Evolutionary conservation across 306 rosid species (phyloP), one percentile per base, ranked within the genome.

Genomic region (Cicer bijugum): DNA sequence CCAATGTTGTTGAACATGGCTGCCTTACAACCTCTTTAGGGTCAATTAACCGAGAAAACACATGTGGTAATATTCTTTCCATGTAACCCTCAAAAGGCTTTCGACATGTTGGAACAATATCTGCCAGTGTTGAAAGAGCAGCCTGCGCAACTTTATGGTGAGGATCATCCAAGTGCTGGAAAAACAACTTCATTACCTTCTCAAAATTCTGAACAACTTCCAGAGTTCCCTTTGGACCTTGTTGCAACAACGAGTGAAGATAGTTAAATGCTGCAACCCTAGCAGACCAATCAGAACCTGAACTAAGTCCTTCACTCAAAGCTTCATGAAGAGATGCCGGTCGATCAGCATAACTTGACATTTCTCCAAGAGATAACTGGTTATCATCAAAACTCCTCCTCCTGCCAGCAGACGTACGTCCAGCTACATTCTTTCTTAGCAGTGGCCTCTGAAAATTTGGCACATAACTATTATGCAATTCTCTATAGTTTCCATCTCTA

Each of bases 81-180:
- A 92, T 86, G 82, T 95, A 95, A 82, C 96, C 84, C 89, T 95
- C 99, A 75, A 95, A 95, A 68, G 93, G 97, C 83, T 87, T 95
- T 75, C 97, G 88, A 82, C 97, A 95, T 66, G 96, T 81, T 76
- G 97, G 92, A 87, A 95, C 87, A 45, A 95, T 80, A 83, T 95
- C 97, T 11, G 99, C 89, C 15, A 95, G 96, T 17, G 99, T 92
- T 75, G 96, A 89, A 75, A 95, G 99, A 74, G 99, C 99, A 71
- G 99, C 99, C 80, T 95, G 99, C 40, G 99, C 97, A 84, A 95
- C 97, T 87, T 95, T 95, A 78, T 95, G 97, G 83, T 95, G 99
- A 63, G 99, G 99, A 80, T 95, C 99, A 81, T 95, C 99, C 86
- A 95, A 85, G 80, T 95, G 99, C 84, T 92, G 97, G 87, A 95